phyloP scores from a whole-genome alignment of 177 flowering plant genomes.

The Vitis hybrid region DNA sequence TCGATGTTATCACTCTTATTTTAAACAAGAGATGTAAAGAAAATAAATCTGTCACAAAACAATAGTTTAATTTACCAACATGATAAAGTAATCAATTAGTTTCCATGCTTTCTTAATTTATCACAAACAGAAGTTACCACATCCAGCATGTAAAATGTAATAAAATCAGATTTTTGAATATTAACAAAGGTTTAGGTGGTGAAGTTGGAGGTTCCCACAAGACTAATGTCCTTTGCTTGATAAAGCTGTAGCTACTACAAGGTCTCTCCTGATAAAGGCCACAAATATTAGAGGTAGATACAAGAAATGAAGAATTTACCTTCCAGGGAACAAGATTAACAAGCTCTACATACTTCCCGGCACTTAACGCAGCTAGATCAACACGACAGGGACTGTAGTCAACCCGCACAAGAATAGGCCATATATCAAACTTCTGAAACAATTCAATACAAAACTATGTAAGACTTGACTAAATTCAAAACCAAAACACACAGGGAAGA shows the following conservation, averaged over 20 bases:
- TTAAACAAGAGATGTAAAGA: too few relatives aligned
- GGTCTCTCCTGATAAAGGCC: not conserved
- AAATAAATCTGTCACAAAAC: too few relatives aligned
- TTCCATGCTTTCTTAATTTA: not conserved
- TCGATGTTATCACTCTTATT: too few relatives aligned
- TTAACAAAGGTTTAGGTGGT: not conserved
- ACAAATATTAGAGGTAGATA: not conserved
- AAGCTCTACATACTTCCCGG: conserved; percentile 93
- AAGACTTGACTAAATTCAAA: not conserved
- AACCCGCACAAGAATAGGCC: conserved; percentile 72
- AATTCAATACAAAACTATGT: not conserved
- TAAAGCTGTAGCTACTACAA: not conserved
- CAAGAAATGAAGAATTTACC: conserved; percentile 39
- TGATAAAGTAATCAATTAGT: too few relatives aligned
- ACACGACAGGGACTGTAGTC: conserved; percentile 84
- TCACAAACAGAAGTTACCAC: not conserved
- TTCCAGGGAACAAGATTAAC: conserved; percentile 93
- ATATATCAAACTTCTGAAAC: conserved; percentile 82
- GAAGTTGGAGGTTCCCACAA: not conserved
- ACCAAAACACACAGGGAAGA: not conserved
- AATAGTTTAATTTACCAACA: too few relatives aligned
- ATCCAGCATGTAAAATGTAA: not conserved
- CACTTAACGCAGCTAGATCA: conserved; percentile 80
- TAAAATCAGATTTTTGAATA: not conserved
- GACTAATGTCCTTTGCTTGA: not conserved